Base-by-base conservation (phyloP, 768 basidiomycete species). In the Russula vinacea region DNA sequence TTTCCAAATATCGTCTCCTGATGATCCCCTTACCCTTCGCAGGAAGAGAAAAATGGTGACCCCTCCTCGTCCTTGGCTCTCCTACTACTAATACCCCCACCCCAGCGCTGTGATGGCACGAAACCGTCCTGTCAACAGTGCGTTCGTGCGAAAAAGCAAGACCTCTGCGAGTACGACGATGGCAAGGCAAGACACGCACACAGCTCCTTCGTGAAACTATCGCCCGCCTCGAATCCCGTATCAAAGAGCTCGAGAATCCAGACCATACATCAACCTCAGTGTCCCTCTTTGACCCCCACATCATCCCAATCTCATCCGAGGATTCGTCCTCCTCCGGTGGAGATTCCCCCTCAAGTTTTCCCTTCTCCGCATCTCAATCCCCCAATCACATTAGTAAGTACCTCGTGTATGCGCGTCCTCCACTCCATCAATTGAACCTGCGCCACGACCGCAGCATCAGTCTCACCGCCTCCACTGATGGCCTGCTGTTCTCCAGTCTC, bases 81-180 rank as follows among this genome's bases (percentile, higher is more conserved):
- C 14, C 1, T 16, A 10, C n/a, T 13, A 35, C 56, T 35, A 53
- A 49, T 17, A 44, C 35, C 32, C 37, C 39, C 26, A 7, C 32
- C 19, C 57, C 39, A 92, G 90, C 81, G 88, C 75, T 92, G 90
- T 72, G 90, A 91, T 70, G 90, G 89, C 66, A 70, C 70, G 52
- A 90, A 89, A 73, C 90, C 90, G 33, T 81, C 88, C 14, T 92
- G 90, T 66, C 87, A 88, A 67, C 90, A 92, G 71, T 92, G 90
- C 71, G 77, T 78, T 33, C 84, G 87, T 58, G 89, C 89, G 49
- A 91, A 91, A 80, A 90, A 90, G 72, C 78, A 77, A 56, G 87
- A 90, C 3, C 77, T 73, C 13, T 92, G 90, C 74, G 87, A 89
- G 70, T 92, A 91, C 72, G 90, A 92, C 69, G 90, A 92, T 74